Conservation (phyloP, 2,329 filamentous ascomycete genomes). For the Mycosphaerella sp. region DNA sequence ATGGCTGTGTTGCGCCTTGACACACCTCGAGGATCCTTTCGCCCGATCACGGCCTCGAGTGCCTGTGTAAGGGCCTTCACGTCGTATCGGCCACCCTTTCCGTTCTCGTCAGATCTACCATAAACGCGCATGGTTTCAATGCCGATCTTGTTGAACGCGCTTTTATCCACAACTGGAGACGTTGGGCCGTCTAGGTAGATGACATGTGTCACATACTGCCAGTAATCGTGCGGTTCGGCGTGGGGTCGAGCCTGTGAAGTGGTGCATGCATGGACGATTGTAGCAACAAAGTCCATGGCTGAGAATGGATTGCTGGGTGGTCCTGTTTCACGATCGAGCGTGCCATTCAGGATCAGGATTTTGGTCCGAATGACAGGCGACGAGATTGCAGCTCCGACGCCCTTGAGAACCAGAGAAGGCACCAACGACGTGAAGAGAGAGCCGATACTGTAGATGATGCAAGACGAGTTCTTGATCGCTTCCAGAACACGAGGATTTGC, state of each 20-base stretch:
- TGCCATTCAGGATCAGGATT: constrained; percentile 79
- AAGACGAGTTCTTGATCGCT: constrained; percentile 58
- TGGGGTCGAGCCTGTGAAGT: constrained; percentile 52
- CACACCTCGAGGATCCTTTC: constrained; percentile 48
- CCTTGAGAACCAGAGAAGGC: constrained; percentile 71
- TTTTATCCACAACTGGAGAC: constrained; percentile 64
- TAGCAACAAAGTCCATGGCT: constrained; percentile 73
- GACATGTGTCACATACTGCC: constrained; percentile 72
- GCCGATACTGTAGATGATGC: constrained; percentile 88
- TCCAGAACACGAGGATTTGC: constrained; percentile 75
- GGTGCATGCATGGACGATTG: constrained; percentile 67
- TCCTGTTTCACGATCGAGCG: constrained; percentile 78
- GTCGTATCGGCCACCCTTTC: constrained; percentile 63
- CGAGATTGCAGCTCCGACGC: constrained; percentile 59
- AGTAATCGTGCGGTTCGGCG: constrained; percentile 45
- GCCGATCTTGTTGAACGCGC: constrained; percentile 57
- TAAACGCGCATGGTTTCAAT: constrained; percentile 74
- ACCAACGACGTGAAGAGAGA: constrained; percentile 85
- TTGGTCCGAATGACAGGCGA: constrained; percentile 56
- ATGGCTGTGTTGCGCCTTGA: constrained; percentile 56
- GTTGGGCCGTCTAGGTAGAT: constrained; percentile 68
- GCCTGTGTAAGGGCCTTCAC: constrained; percentile 66
- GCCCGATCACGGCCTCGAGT: constrained; percentile 69
- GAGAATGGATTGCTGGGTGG: constrained; percentile 59
- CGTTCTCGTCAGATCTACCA: constrained; percentile 56